phyloP scores from a whole-genome alignment of 2,329 filamentous ascomycete species.

The Huntiella moniliformis region DNA sequence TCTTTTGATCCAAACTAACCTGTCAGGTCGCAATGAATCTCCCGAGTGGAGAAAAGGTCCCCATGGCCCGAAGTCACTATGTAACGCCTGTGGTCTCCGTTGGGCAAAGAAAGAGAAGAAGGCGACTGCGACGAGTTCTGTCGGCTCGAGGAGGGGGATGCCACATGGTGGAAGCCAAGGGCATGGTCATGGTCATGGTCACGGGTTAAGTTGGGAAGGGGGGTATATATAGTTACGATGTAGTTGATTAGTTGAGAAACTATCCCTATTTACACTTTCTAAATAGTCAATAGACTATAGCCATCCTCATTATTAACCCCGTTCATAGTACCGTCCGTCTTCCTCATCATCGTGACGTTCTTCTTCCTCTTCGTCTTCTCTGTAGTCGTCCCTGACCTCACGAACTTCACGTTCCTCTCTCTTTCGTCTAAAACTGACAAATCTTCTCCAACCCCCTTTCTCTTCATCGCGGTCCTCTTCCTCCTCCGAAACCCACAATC shows the following conservation, averaged over 20 bases:
- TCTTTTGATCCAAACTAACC: slow-evolving; percentile 6
- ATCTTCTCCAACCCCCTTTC: slow-evolving; percentile 8
- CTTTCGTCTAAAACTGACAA: not conserved
- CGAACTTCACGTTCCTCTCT: not conserved
- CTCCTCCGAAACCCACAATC: slow-evolving; percentile 39
- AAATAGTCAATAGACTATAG: no score
- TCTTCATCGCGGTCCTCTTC: slow-evolving; percentile 19
- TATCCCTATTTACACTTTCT: no score
- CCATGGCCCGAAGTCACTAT: slow-evolving; percentile 80
- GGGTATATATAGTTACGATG: no score
- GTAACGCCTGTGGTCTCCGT: slow-evolving; percentile 74
- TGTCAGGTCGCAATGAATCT: slow-evolving; percentile 58
- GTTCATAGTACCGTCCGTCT: not conserved
- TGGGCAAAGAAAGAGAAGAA: slow-evolving; percentile 77
- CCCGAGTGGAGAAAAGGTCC: slow-evolving; percentile 95
- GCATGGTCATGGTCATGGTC: not conserved
- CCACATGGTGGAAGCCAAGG: not conserved
- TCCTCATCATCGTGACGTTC: slow-evolving; percentile 1
- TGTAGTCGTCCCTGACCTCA: not conserved
- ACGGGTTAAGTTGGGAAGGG: not conserved
- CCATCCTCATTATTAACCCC: not conserved
- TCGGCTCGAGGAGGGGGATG: not conserved
- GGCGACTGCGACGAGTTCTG: slow-evolving; percentile 8
- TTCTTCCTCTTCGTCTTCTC: not conserved
- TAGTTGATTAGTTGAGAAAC: no score